Evolutionary conservation across 805 yeast species (phyloP).

Genomic region (Metschnikowia corniflorae): DNA sequence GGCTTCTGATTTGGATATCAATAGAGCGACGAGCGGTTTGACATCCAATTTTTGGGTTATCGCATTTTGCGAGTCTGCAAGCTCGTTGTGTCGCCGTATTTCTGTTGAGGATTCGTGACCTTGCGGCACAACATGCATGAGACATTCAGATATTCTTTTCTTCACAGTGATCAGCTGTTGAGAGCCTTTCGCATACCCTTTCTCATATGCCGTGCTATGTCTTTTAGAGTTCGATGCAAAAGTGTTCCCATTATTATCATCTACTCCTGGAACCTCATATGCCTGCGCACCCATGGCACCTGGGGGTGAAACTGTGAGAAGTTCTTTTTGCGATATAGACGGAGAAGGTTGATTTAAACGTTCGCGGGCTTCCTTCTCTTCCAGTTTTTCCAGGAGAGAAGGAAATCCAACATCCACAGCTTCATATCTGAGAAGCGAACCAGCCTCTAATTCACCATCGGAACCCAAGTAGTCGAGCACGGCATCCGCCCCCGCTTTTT

Average conservation of each 20-base stretch:
- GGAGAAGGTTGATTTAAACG: too few relatives aligned
- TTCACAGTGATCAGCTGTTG: constrained; percentile 26
- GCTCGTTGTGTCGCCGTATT: background rate
- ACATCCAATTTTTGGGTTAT: constrained; percentile 31
- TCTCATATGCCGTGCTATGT: constrained; percentile 29
- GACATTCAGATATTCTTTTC: constrained; percentile 6
- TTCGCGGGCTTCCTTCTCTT: background rate
- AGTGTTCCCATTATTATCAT: background rate
- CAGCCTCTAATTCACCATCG: constrained; percentile 1
- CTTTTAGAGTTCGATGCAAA: background rate
- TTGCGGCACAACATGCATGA: constrained; percentile 5
- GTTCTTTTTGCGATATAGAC: background rate
- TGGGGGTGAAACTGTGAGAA: background rate
- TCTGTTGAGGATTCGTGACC: background rate
- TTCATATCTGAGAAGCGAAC: constrained; percentile 10
- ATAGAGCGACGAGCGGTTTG: constrained; percentile 29
- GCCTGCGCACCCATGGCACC: constrained; percentile 11
- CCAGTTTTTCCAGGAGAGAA: constrained; percentile 1
- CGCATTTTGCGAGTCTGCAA: constrained; percentile 36
- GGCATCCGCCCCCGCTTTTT: constrained; percentile 34
- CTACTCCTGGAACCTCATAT: constrained; percentile 14
- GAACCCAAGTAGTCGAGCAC: constrained; percentile 24
- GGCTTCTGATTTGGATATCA: constrained; percentile 29
- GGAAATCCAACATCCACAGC: constrained; percentile 8
- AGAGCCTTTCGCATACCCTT: constrained; percentile 35